These are phyloP conservation scores for Cicer bijugum DNA, from an alignment of 306 rosid genomes.

Conservation along the genomic window DNA sequence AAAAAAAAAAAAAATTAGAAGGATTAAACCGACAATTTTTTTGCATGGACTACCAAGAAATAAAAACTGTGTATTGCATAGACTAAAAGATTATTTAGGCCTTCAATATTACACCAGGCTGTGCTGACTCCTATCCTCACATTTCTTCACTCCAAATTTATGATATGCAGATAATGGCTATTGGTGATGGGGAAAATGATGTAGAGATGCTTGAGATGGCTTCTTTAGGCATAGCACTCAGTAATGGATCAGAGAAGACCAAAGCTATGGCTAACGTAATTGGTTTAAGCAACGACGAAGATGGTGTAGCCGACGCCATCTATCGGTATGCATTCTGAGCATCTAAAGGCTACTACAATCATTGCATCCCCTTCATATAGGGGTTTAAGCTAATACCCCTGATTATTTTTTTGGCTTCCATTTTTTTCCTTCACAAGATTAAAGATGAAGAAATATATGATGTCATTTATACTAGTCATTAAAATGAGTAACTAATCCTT, in stretches of 20 bases:
- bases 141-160: constrained; percentile 12
- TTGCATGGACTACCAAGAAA: not conserved
- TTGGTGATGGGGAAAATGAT: constrained; percentile 97
- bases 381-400: constrained; percentile 35
- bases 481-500: constrained; percentile 12
- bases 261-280: constrained; percentile 82
- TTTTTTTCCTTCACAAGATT: constrained; percentile 13
- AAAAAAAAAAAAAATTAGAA: not conserved
- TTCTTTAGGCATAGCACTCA: constrained; percentile 81
- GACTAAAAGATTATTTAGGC: not conserved
- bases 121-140: not conserved
- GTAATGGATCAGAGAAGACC: constrained; percentile 81
- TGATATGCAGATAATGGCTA: constrained; percentile 79
- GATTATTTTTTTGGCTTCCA: constrained; percentile 18
- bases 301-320: constrained; percentile 92
- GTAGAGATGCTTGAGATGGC: constrained; percentile 92
- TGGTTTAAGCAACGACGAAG: constrained; percentile 88
- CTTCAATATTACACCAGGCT: constrained; percentile 2
- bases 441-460: constrained; percentile 31
- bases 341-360: constrained; percentile 19
- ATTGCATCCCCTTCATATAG: constrained; percentile 32
- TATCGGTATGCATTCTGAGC: constrained; percentile 82
- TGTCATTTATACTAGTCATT: constrained; percentile 22
- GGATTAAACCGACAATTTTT: not conserved
- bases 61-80: not conserved